Evolutionary conservation across 2,329 filamentous ascomycete genomes (phyloP).

Genomic region (Diaporthe velutina): DNA sequence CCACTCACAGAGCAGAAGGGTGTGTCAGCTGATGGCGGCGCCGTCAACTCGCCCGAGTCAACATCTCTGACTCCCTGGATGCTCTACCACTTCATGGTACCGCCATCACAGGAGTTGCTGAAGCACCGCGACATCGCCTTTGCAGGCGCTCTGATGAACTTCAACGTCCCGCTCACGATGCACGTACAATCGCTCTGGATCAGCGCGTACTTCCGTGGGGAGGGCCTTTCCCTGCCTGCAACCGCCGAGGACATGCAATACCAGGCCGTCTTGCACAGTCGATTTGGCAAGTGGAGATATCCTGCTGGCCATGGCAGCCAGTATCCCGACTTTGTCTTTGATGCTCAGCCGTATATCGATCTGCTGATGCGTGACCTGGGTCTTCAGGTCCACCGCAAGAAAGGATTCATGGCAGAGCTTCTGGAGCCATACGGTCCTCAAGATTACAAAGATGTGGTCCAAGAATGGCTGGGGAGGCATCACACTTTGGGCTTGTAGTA

Average conservation of each 20-base stretch:
- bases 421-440: background rate
- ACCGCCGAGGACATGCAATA: background rate
- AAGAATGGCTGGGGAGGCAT: background rate
- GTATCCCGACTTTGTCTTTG: background rate
- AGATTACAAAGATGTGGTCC: background rate
- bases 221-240: background rate
- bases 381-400: background rate
- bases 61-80: background rate
- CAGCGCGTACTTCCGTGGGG: background rate
- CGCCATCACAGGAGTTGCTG: background rate
- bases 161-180: background rate
- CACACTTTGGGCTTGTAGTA: background rate
- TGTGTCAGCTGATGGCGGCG: background rate
- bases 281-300: background rate
- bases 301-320: background rate
- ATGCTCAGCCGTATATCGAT: background rate
- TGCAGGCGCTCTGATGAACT: background rate
- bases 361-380: background rate
- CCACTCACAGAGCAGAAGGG: background rate
- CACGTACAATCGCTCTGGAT: background rate
- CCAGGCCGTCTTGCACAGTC: slow-evolving; percentile 1
- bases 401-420: background rate
- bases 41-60: background rate
- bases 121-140: background rate
- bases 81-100: background rate